Evolutionary conservation across 148 eudicot genomes (phyloP).

Genomic region (Nyssa sinensis): DNA sequence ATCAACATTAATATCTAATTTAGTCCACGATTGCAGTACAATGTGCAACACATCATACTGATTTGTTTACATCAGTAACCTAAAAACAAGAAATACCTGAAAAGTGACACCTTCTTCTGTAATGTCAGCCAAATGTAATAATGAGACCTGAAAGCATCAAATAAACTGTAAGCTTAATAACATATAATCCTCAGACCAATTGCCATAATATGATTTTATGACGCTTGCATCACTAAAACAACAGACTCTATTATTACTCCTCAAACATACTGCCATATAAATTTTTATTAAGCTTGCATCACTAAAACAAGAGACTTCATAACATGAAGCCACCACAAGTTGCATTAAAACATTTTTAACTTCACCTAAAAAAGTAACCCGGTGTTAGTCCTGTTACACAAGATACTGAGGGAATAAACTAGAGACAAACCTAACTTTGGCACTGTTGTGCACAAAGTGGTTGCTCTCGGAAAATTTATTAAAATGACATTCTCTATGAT

Average conservation of each 20-base stretch:
- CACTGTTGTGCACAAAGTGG: too few relatives aligned
- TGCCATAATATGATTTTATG: not conserved
- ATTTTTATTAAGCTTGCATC: not conserved
- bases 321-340: too few relatives aligned
- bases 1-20: not conserved
- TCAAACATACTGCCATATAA: not conserved
- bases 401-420: too few relatives aligned
- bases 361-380: too few relatives aligned
- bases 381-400: too few relatives aligned
- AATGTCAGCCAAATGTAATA: conserved; percentile 88
- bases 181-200: not conserved
- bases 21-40: not conserved
- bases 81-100: conserved; percentile 48
- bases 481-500: too few relatives aligned
- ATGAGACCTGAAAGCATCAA: conserved; percentile 53
- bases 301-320: not conserved
- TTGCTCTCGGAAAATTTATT: too few relatives aligned
- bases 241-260: not conserved
- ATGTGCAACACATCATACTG: not conserved
- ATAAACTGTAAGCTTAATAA: not conserved
- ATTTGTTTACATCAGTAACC: not conserved
- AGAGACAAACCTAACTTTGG: too few relatives aligned
- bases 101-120: conserved; percentile 90
- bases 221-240: not conserved
- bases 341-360: too few relatives aligned